phyloP scores from a whole-genome alignment of 306 rosid genomes.

The Aeschynomene evenia region DNA sequence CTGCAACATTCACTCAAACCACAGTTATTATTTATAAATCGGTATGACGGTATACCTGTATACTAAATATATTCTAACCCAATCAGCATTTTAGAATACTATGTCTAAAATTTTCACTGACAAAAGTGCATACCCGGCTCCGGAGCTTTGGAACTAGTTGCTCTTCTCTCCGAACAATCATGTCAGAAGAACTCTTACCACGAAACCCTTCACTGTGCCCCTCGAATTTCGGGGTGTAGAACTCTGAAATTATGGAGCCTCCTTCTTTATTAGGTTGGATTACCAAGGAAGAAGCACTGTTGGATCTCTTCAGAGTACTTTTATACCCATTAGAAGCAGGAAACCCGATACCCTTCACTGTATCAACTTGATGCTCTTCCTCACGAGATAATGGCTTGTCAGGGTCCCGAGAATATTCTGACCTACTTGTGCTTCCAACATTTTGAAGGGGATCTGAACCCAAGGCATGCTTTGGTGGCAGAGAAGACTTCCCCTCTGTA shows the following conservation, averaged over 20 bases:
- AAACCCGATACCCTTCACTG: conserved; percentile 30
- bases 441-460: conserved; percentile 44
- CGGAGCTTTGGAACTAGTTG: conserved; percentile 75
- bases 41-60: background rate
- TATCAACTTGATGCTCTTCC: conserved; percentile 43
- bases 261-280: conserved; percentile 48
- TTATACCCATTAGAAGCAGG: conserved; percentile 41
- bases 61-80: background rate
- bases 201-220: conserved; percentile 47
- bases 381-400: conserved; percentile 34
- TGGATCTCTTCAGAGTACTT: conserved; percentile 69
- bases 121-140: conserved; percentile 72
- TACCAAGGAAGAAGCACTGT: conserved; percentile 66
- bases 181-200: conserved; percentile 61
- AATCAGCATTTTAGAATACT: background rate
- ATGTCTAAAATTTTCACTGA: conserved; percentile 22
- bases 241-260: conserved; percentile 70
- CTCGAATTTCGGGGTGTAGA: conserved; percentile 56
- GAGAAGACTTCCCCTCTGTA: conserved; percentile 43
- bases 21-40: conserved; percentile 11
- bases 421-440: conserved; percentile 38
- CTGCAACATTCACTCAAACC: conserved; percentile 45
- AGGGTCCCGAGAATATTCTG: conserved; percentile 39
- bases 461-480: conserved; percentile 27
- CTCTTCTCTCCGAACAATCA: conserved; percentile 53